Evolutionary conservation across 306 rosid genomes (phyloP).

Genomic region (Pyrus betulifolia): DNA sequence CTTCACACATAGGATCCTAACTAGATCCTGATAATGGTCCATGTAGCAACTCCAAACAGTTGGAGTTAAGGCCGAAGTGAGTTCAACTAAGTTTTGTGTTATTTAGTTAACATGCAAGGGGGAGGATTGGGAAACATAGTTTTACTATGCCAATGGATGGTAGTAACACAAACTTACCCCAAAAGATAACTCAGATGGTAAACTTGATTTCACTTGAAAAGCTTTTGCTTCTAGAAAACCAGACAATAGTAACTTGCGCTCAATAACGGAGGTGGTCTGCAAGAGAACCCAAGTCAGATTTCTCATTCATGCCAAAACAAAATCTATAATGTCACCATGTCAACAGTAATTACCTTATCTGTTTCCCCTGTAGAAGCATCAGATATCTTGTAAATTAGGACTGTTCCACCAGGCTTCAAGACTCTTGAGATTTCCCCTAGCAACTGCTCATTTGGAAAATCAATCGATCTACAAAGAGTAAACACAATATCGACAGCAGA

Average conservation of each 20-base stretch:
- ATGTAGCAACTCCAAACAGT: neutral
- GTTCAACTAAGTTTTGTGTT: neutral
- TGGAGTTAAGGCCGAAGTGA: neutral
- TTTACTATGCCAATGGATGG: neutral
- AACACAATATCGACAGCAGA: constrained; percentile 55
- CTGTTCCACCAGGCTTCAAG: constrained; percentile 58
- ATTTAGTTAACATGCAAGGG: neutral
- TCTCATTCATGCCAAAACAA: neutral
- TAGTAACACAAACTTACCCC: constrained; percentile 40
- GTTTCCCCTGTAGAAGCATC: constrained; percentile 31
- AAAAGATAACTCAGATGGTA: constrained; percentile 20
- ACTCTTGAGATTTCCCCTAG: constrained; percentile 64
- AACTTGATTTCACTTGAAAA: constrained; percentile 32
- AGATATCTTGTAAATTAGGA: constrained; percentile 39
- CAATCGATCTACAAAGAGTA: constrained; percentile 44
- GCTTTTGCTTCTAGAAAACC: constrained; percentile 66
- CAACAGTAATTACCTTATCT: constrained; percentile 42
- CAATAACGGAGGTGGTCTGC: constrained; percentile 48
- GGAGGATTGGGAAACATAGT: neutral
- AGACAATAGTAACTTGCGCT: constrained; percentile 57
- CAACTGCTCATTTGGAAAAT: constrained; percentile 47
- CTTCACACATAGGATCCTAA: neutral
- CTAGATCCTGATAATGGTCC: neutral
- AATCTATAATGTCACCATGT: neutral
- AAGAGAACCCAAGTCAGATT: constrained; percentile 21